Evolutionary conservation across 805 yeast genomes (phyloP), one percentile per base, ranked within the genome.

Genomic region (Candida cerambycidarum): DNA sequence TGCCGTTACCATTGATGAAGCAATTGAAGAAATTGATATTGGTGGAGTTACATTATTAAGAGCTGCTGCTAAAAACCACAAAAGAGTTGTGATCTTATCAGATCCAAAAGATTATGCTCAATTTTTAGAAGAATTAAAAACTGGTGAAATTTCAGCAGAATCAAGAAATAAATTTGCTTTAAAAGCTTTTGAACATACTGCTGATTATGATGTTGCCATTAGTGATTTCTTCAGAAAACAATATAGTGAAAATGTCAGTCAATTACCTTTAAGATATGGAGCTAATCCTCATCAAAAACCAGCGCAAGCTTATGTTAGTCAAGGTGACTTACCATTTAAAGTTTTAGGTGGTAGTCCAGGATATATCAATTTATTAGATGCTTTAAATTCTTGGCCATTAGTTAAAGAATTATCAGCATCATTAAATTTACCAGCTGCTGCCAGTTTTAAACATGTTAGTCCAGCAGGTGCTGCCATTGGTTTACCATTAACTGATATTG

Each of bases 401-500:
- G 99, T 93, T 45, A 89, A 89, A 73, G 99, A 93, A 74, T 81
- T 93, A 56, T 85, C 93, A 46, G 96, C 96, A 38, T 84, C 97
- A 42, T 79, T 93, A 62, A 87, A 87, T 67, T 78, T 93, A 58
- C 99, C 99, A 39, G 99, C 99, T 38, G 99, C 99, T 56, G 98
- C 99, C 46, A 88, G 96, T 27, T 93, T 93, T 75, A 93, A 93
- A 77, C 99, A 93, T 69, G 98, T 93, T 47, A 89, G 97, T 25
- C 99, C 99, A 52, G 99, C 99, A 21, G 99, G 99, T 70, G 95
- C 83, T 37, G 99, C 99, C 39, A 97, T 93, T 46, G 99, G 98
- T 56, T 71, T 90, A 56, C 99, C 99, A 52, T 76, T 93, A 57
- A 62, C 85, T 36, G 99, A 90, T 39, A 74, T 82, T 50, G 99